phyloP scores from a whole-genome alignment of 306 rosid genomes.

The Rosa lucieae region DNA sequence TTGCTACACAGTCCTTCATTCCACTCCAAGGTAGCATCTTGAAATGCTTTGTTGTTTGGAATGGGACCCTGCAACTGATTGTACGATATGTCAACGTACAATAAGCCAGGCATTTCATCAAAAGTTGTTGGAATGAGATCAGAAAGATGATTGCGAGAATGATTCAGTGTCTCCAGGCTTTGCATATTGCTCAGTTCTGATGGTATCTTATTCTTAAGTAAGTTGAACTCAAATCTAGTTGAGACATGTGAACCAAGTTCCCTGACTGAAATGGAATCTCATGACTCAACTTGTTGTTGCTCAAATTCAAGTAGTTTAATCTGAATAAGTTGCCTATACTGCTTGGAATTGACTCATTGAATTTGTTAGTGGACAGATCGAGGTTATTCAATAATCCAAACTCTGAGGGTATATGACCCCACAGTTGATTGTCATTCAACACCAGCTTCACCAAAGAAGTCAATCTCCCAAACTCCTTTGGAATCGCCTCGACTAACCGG shows the following conservation, averaged over 20 bases:
- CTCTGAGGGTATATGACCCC: slow-evolving; percentile 12
- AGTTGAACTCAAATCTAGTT: slow-evolving; percentile 25
- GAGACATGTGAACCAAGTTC: background rate
- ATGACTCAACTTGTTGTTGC: background rate
- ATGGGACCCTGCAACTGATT: slow-evolving; percentile 3
- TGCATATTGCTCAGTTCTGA: background rate
- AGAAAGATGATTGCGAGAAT: background rate
- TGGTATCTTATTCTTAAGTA: background rate
- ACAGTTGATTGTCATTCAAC: slow-evolving; percentile 13
- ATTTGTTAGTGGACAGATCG: slow-evolving; percentile 10
- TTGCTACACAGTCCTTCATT: background rate
- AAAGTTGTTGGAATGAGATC: background rate
- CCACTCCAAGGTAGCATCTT: background rate
- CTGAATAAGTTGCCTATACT: background rate
- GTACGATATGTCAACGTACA: background rate
- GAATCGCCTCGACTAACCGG: background rate
- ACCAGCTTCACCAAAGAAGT: slow-evolving; percentile 1
- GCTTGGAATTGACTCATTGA: background rate
- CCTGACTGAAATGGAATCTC: background rate
- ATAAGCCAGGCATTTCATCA: too few relatives aligned
- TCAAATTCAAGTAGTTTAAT: background rate
- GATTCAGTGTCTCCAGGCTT: background rate
- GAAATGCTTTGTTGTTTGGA: background rate
- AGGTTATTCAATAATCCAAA: slow-evolving; percentile 19
- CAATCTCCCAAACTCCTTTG: slow-evolving; percentile 13